A percentile compares a stretch with the other conserved stretches of the same genome.
These are phyloP conservation scores for Pseudopyricularia javanii DNA, from an alignment of 2,329 filamentous ascomycete species.

Conservation along the genomic window DNA sequence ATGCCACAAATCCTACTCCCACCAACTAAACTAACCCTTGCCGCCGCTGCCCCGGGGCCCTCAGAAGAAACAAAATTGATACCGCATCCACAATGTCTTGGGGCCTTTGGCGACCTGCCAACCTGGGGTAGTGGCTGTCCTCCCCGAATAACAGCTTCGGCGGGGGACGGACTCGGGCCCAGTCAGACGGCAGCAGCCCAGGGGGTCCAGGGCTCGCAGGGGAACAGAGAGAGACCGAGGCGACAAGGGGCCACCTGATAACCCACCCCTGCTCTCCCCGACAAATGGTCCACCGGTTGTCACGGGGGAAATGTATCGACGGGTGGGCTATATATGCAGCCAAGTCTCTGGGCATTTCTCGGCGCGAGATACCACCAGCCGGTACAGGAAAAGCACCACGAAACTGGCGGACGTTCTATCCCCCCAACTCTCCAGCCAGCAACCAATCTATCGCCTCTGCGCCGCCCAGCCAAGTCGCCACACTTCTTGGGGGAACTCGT, in stretches of 20 bases:
- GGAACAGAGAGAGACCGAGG: neutral
- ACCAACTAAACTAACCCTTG: neutral
- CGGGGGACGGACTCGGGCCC: neutral
- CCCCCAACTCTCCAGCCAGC: no score
- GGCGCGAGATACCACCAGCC: neutral
- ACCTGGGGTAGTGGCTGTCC: slow-evolving; percentile 3
- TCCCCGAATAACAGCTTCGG: neutral
- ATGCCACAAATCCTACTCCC: neutral
- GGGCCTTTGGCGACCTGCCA: slow-evolving; percentile 1
- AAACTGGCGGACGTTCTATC: no score
- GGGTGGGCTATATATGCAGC: slow-evolving; percentile 1
- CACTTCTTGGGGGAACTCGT: no score
- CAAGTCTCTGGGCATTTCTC: slow-evolving; percentile 2
- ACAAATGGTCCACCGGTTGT: neutral
- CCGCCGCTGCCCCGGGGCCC: neutral
- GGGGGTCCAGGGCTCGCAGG: neutral
- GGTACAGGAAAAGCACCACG: neutral
- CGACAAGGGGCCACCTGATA: neutral
- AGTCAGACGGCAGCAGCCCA: neutral
- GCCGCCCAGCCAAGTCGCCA: no score
- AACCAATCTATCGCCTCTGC: no score
- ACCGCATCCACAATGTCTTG: slow-evolving; percentile 2
- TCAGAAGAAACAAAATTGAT: neutral
- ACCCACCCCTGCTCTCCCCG: neutral
- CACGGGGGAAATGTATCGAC: slow-evolving; percentile 1